These are phyloP conservation scores for Exidia glandulosa DNA, from an alignment of 768 basidiomycete species.

Conservation along the genomic window DNA sequence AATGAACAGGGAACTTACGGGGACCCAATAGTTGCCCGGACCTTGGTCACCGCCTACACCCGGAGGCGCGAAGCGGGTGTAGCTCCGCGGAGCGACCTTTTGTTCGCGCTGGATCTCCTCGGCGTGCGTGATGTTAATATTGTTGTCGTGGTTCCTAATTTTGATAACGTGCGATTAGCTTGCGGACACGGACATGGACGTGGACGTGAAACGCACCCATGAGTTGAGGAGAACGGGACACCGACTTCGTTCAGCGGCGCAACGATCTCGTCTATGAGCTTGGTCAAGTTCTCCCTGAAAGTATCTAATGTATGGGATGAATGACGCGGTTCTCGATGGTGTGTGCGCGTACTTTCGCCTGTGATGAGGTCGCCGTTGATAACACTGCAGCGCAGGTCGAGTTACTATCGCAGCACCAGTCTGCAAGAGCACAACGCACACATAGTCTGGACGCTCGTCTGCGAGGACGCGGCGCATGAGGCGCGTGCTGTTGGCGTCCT, in stretches of 20 bases:
- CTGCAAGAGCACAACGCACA: conserved; percentile 29
- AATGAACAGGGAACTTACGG: conserved; percentile 27
- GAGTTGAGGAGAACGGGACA: conserved; percentile 57
- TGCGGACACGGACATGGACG: neutral
- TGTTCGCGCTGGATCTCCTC: conserved; percentile 58
- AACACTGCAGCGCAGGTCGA: conserved; percentile 30
- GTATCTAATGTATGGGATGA: conserved; percentile 32
- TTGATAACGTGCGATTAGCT: neutral
- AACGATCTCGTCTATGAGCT: conserved; percentile 52
- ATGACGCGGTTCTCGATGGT: neutral
- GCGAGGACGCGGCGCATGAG: conserved; percentile 47
- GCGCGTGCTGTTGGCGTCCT: conserved; percentile 50
- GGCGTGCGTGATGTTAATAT: conserved; percentile 58
- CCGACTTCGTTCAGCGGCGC: conserved; percentile 43
- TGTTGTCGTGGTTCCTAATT: conserved; percentile 62
- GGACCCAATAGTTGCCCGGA: conserved; percentile 70
- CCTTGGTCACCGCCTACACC: conserved; percentile 56
- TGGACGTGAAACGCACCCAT: conserved; percentile 41
- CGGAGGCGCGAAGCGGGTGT: conserved; percentile 48
- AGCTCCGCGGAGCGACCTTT: conserved; percentile 42
- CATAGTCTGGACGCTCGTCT: conserved; percentile 57
- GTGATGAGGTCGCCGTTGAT: conserved; percentile 68
- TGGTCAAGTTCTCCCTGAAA: conserved; percentile 51
- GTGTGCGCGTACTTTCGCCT: conserved; percentile 41
- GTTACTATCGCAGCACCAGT: neutral